phyloP scores from a whole-genome alignment of 257 asterid species.

The Ilex asprella region DNA sequence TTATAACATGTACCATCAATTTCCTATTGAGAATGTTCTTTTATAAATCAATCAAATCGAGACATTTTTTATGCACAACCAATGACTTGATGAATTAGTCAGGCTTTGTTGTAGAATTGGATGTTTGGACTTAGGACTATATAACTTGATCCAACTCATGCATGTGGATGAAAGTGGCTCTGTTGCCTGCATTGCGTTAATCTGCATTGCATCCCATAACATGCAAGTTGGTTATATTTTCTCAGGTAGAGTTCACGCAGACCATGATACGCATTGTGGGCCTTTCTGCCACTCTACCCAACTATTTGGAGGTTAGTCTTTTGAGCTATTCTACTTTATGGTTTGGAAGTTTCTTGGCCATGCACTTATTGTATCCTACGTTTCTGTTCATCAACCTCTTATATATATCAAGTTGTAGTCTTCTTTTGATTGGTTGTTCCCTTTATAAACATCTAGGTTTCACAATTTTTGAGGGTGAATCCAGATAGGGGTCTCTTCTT shows the following conservation, averaged over 20 bases:
- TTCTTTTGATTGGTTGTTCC: slow-evolving; percentile 10
- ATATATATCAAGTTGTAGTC: slow-evolving; percentile 12
- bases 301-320: slow-evolving; percentile 76
- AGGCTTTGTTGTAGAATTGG: no score
- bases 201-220: not conserved
- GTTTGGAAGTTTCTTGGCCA: slow-evolving; percentile 5
- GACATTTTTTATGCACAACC: no score
- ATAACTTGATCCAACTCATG: not conserved
- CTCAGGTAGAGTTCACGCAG: slow-evolving; percentile 97
- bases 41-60: no score
- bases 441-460: slow-evolving; percentile 54
- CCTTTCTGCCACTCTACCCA: slow-evolving; percentile 96
- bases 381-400: not conserved
- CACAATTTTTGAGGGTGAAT: slow-evolving; percentile 94
- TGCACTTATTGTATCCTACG: not conserved
- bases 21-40: no score
- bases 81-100: no score
- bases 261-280: slow-evolving; percentile 98
- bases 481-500: slow-evolving; percentile 85
- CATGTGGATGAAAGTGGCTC: not conserved
- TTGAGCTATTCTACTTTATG: slow-evolving; percentile 14
- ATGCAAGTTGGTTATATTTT: slow-evolving; percentile 16
- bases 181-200: not conserved
- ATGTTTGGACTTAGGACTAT: no score
- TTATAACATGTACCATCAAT: no score